Evolutionary conservation across 2,329 filamentous ascomycete genomes (phyloP), one percentile per base, ranked within the genome.

Genomic region (Neonectria ditissima): DNA sequence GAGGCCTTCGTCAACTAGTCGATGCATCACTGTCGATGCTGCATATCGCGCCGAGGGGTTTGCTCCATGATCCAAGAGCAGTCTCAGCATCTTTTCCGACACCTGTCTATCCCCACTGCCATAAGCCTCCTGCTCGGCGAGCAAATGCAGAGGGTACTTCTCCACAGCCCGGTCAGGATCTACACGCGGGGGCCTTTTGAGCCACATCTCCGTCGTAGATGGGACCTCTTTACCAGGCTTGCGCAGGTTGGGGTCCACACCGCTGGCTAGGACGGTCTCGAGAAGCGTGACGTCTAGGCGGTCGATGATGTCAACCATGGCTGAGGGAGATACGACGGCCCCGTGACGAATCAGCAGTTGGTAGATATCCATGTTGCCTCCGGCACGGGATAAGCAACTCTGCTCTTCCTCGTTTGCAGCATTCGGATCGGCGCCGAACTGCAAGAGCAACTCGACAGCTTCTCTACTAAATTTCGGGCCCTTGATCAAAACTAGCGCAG

Each of bases 381-480:
- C 16, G 34, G 22, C 58, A 47, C 41, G 51, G 28, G 39, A 26
- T 22, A 55, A 41, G 30, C 58, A 61, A 45, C 51, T 34, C 37
- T 16, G 34, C 44, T 44, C 51, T 34, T 22, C 10, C 11, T 45
- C 16, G 22, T 56, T 44, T 11, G 8, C 20, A 22, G 32, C 37
- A n/a, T 43, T 62, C 14, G 53, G 26, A 22, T 52, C 45, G 4
- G 59, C 59, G 14, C 59, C 52, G 10, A 18, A 26, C 18, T 62
- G 32, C 18, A n/a, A n/a, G n/a, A n/a, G n/a, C n/a, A n/a, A n/a
- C n/a, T n/a, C n/a, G n/a, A n/a, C n/a, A n/a, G n/a, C n/a, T n/a
- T n/a, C n/a, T n/a, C n/a, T n/a, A n/a, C n/a, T n/a, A n/a, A n/a
- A n/a, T n/a, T n/a, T n/a, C n/a, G n/a, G n/a, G n/a, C n/a, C n/a